phyloP scores from a whole-genome alignment of 495 filamentous ascomycete species.

The Pseudevernia furfuracea region DNA sequence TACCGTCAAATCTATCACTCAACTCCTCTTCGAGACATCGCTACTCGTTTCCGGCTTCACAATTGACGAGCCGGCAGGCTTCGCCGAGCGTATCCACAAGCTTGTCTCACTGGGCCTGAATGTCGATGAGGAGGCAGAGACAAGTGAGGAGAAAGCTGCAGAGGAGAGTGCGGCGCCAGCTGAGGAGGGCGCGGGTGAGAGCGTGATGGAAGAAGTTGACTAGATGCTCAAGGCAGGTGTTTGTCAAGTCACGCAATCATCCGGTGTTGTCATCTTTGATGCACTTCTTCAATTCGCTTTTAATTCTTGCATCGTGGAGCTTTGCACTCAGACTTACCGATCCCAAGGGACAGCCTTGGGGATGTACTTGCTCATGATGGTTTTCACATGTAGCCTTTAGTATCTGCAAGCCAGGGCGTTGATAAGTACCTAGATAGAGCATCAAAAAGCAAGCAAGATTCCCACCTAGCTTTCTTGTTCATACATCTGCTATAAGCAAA shows the following conservation, averaged over 20 bases:
- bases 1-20: conserved; percentile 96
- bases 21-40: conserved; percentile 96
- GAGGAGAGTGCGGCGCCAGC: conserved; percentile 54
- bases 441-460: conserved; percentile 14
- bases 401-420: conserved; percentile 14
- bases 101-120: conserved; percentile 93
- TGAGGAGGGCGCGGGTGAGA: conserved; percentile 50
- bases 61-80: conserved; percentile 95
- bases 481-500: background rate
- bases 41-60: conserved; percentile 98
- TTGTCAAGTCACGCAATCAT: conserved; percentile 9
- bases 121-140: conserved; percentile 84
- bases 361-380: conserved; percentile 8
- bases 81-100: conserved; percentile 98
- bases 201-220: conserved; percentile 69
- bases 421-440: conserved; percentile 15
- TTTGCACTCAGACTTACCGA: background rate
- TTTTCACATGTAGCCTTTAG: conserved; percentile 15
- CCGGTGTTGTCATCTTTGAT: conserved; percentile 17
- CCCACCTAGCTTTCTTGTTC: background rate
- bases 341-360: background rate
- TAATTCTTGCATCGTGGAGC: conserved; percentile 13
- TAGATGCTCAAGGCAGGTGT: conserved; percentile 36
- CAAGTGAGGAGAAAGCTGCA: conserved; percentile 52
- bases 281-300: conserved; percentile 13